These are phyloP conservation scores for Ophiostoma pallidulum DNA, from an alignment of 2,329 filamentous ascomycete species.

Conservation along the genomic window DNA sequence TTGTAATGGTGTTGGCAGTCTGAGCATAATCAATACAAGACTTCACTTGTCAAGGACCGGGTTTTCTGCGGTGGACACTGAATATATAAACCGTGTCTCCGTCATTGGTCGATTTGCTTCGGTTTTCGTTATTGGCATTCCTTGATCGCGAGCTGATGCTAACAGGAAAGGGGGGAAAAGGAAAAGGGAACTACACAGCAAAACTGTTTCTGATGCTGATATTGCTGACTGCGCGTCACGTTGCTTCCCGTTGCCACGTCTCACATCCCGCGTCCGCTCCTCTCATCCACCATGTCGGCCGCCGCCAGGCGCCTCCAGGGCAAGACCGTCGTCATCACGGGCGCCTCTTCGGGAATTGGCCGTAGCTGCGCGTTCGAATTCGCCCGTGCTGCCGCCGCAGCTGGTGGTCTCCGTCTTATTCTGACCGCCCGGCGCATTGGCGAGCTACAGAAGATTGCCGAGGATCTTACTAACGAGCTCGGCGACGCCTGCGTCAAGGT, in stretches of 20 bases:
- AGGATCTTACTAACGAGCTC: conserved; percentile 66
- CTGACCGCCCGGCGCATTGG: conserved; percentile 83
- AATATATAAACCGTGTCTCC: no score
- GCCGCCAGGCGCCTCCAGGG: conserved; percentile 71
- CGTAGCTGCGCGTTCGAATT: conserved; percentile 77
- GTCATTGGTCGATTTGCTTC: no score
- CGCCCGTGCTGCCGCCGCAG: conserved; percentile 67
- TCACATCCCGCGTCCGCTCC: background rate
- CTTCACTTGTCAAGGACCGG: no score
- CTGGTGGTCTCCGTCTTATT: conserved; percentile 62
- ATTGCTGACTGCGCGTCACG: conserved; percentile 7
- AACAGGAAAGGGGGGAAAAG: no score
- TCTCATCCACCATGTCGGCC: conserved; percentile 14
- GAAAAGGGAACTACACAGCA: no score
- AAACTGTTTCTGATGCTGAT: no score
- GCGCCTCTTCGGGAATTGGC: conserved; percentile 89
- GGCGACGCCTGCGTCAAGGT: conserved; percentile 82
- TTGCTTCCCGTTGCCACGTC: background rate
- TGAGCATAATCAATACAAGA: no score
- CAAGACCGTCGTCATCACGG: conserved; percentile 88
- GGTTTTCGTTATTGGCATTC: no score
- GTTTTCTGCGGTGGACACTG: no score
- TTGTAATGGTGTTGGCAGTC: no score
- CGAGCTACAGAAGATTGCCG: conserved; percentile 63
- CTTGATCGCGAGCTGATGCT: no score